Evolutionary conservation across 495 filamentous ascomycete genomes (phyloP).

Genomic region (Penicillium turbatum): DNA sequence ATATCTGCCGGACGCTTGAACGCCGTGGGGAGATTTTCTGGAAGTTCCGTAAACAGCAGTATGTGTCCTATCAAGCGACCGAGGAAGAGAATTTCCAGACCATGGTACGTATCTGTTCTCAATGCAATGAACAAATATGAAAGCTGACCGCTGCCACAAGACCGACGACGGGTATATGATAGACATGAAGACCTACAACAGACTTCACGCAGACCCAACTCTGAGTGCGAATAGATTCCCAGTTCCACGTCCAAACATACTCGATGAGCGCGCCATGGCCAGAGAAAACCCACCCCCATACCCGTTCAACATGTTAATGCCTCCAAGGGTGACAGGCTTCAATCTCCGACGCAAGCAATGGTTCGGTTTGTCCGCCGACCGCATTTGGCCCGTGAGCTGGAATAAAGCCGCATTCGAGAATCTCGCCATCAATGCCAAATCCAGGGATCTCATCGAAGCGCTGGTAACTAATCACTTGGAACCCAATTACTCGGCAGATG

Average conservation of each 20-base stretch:
- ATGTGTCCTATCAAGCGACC: constrained; percentile 17
- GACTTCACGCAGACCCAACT: constrained; percentile 6
- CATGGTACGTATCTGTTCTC: constrained; percentile 4
- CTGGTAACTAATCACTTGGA: constrained; percentile 37
- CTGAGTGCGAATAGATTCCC: background rate
- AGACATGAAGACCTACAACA: constrained; percentile 16
- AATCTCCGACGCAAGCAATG: constrained; percentile 40
- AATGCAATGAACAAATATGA: background rate
- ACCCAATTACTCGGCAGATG: constrained; percentile 27
- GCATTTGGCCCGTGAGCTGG: constrained; percentile 41
- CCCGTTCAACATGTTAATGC: constrained; percentile 24
- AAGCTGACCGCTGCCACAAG: background rate
- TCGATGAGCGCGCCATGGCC: background rate
- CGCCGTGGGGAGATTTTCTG: constrained; percentile 16
- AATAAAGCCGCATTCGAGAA: constrained; percentile 48
- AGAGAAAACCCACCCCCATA: background rate
- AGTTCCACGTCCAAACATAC: background rate
- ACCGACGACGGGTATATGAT: constrained; percentile 20
- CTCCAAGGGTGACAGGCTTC: constrained; percentile 29
- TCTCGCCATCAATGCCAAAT: constrained; percentile 46
- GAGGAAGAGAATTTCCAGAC: constrained; percentile 9
- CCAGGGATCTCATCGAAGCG: constrained; percentile 51
- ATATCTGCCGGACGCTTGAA: constrained; percentile 11
- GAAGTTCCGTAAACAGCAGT: constrained; percentile 13
- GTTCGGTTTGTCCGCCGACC: constrained; percentile 33